Percentiles rank a stretch among this genome's conserved stretches.
Evolutionary conservation across 2,329 filamentous ascomycete genomes (phyloP).

Genomic region (Gnomoniopsis smithogilvyi): DNA sequence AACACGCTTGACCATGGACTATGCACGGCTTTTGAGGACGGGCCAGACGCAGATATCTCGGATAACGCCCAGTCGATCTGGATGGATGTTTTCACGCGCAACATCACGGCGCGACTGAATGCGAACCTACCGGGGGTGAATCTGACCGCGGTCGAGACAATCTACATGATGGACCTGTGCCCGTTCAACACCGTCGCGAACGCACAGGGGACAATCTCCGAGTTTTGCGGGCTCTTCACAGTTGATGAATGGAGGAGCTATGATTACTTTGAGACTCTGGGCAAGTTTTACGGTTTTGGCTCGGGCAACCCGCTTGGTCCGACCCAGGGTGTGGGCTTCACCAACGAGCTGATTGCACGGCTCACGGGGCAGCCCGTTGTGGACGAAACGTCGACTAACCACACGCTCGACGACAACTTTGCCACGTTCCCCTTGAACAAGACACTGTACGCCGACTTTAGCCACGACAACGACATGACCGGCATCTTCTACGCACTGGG

Average conservation of each 20-base stretch:
- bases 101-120: conserved; percentile 70
- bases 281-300: conserved; percentile 82
- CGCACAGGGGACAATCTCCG: conserved; percentile 50
- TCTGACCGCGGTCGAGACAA: conserved; percentile 58
- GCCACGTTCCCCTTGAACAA: conserved; percentile 70
- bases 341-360: conserved; percentile 82
- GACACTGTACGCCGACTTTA: conserved; percentile 81
- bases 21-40: conserved; percentile 69
- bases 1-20: conserved; percentile 77
- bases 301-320: conserved; percentile 75
- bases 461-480: conserved; percentile 86
- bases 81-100: conserved; percentile 59
- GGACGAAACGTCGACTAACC: conserved; percentile 74
- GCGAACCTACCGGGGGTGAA: conserved; percentile 64
- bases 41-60: conserved; percentile 45
- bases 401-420: conserved; percentile 65
- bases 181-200: conserved; percentile 78
- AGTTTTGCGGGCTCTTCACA: conserved; percentile 76
- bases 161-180: conserved; percentile 84
- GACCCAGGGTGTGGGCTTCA: conserved; percentile 83
- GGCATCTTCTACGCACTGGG: conserved; percentile 74
- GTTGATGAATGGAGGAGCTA: conserved; percentile 72
- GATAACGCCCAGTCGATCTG: conserved; percentile 53
- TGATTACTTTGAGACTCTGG: conserved; percentile 75
- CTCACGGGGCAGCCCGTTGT: conserved; percentile 66